Percentiles rank a stretch among this genome's conserved stretches.
Evolutionary conservation across 2,329 filamentous ascomycete genomes (phyloP).

Genomic region (Stemphylium beticola): DNA sequence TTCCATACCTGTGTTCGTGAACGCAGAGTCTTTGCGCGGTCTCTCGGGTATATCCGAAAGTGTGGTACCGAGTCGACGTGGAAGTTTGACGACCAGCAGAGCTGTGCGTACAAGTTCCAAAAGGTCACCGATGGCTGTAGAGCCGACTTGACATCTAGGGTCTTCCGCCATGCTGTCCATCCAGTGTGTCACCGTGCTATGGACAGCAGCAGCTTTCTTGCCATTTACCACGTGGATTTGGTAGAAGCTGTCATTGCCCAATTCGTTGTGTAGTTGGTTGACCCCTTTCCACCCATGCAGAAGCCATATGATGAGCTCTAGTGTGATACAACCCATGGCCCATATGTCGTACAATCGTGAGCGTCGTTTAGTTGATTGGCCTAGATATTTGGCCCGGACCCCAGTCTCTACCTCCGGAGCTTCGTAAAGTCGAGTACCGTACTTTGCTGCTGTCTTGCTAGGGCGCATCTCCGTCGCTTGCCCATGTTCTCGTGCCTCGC

Average conservation of each 20-base stretch:
- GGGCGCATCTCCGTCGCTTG: conserved; percentile 3
- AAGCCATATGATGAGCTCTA: conserved; percentile 32
- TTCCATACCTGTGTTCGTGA: not conserved
- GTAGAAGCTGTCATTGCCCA: conserved; percentile 2
- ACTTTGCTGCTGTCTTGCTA: conserved; percentile 13
- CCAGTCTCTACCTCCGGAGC: conserved; percentile 16
- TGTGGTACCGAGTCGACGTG: not conserved
- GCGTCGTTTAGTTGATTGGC: not conserved
- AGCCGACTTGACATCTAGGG: not conserved
- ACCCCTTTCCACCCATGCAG: conserved; percentile 18
- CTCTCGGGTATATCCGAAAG: not conserved
- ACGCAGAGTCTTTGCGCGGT: not conserved
- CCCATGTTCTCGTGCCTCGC: conserved; percentile 15
- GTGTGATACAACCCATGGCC: conserved; percentile 31
- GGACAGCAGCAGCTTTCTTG: not conserved
- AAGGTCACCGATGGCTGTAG: conserved; percentile 11
- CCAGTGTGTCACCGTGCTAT: not conserved
- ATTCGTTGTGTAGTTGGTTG: not conserved
- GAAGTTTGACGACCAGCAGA: conserved; percentile 12
- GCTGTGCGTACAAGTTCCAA: conserved; percentile 7
- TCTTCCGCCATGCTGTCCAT: conserved; percentile 11
- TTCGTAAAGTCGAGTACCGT: conserved; percentile 24
- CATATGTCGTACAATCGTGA: conserved; percentile 34
- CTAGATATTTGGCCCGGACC: not conserved
- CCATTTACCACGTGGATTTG: not conserved